Base-by-base conservation (phyloP, 495 filamentous ascomycete species). In the Apiosordaria backusii region DNA sequence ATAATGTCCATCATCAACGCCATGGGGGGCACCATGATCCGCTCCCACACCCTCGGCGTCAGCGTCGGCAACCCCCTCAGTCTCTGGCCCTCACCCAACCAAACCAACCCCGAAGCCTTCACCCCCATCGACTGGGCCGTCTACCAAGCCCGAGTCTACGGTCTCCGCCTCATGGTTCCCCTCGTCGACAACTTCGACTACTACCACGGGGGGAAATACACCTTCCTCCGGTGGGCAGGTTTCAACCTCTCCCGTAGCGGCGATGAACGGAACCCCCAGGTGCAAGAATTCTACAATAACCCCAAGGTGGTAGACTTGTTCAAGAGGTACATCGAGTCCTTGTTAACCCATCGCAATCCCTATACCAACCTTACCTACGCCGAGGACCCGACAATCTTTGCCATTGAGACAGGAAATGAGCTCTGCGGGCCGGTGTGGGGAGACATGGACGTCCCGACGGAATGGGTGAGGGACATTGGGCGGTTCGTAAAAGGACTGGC, bases 181-280 rank as follows among this genome's bases (percentile, higher is more conserved):
- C 69, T 86, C 55, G 75, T 79, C 9, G 81, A 83, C 67, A 81
- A 83, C 64, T 76, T 65, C 74, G 83, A 85, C 68, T 85, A 85
- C 62, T 86, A 85, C 68, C 83, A 85, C 64, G 83, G 83, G 50
- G 83, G 83, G n/a, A 85, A 85, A 71, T 86, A 82, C 71, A 77
- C 77, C 65, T 86, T 85, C 73, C 77, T 85, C 24, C 79, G 84
- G 27, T 86, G 79, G 77, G 67, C 72, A 24, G 83, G 84, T 18
- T 81, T 83, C 69, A 76, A 85, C 65, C 80, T 85, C 57, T 78
- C 71, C 6, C 72, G 76, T 62, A 60, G 40, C 9, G 65, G 53
- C 18, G 76, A 81, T 57, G 68, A 70, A 15, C 74, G 65, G 16
- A 78, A 81, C 65, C 78, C 81, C 5, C 68, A 71, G 16, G 77